Evolutionary conservation across 2,329 filamentous ascomycete species (phyloP).

Genomic region (Verticillium isaacii): DNA sequence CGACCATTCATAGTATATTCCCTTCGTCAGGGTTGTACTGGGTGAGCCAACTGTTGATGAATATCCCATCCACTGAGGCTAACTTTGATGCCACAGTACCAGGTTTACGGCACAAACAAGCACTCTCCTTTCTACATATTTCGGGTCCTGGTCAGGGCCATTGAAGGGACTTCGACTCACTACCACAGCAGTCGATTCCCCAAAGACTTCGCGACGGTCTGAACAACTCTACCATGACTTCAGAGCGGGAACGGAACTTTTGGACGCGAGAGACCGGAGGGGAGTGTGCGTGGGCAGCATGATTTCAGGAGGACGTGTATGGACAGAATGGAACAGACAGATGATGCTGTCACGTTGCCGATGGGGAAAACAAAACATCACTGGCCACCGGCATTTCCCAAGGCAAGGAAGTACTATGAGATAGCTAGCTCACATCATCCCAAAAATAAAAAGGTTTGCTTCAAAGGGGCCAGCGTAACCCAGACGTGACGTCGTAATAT

Average conservation of each 20-base stretch:
- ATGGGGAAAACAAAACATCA: not conserved
- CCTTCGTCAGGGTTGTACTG: no score
- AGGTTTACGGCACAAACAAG: no score
- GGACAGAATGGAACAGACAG: not conserved
- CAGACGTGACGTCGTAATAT: not conserved
- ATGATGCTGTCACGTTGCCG: not conserved
- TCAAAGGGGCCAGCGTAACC: not conserved
- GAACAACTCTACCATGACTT: no score
- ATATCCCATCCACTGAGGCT: no score
- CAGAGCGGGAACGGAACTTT: not conserved
- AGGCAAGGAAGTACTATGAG: not conserved
- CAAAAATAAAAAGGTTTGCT: not conserved
- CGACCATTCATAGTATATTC: no score
- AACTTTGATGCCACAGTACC: no score
- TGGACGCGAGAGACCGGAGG: not conserved
- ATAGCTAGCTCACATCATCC: not conserved
- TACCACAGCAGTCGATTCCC: no score
- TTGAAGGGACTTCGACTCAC: no score
- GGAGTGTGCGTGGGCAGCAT: not conserved
- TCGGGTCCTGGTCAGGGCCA: no score
- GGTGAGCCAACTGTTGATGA: no score
- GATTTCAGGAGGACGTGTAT: not conserved
- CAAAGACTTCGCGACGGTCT: no score
- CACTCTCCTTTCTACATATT: no score
- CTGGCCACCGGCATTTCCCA: not conserved